Evolutionary conservation across 2,329 filamentous ascomycete genomes (phyloP), one percentile per base, ranked within the genome.

Genomic region (Leptosphaerulina australis): DNA sequence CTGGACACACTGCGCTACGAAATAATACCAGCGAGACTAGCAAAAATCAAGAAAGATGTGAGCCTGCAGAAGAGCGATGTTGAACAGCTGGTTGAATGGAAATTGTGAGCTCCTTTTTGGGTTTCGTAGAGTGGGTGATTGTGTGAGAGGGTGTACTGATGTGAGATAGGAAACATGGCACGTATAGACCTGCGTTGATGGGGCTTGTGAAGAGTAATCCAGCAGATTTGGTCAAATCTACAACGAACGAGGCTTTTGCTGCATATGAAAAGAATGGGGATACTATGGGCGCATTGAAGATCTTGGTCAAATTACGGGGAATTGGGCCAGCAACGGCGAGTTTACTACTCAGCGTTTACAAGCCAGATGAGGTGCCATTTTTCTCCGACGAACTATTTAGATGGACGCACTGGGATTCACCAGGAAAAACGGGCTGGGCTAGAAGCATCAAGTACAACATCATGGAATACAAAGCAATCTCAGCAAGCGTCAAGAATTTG

Each of bases 261-360:
- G 46, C 66, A 4, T 24, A 60, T 7, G 25, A 36, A 4, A 5
- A 38, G 2, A 17, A 30, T 3, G 6, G 20, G 35, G 24, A 44
- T 22, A 10, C 48, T 12, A 25, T 39, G 20, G 34, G 38, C 20
- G 79, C 83, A 3, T 66, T 90, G 5, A 77, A 78, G 3, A 71
- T 74, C 1, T 76, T 92, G 9, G 79, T 78, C 1, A 78, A 78
- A 46, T 76, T 94, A n/a, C 86, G 79, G 56, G 90, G 90, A 25
- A 83, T 95, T 54, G 90, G 90, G 0, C 88, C 90, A 1, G 90
- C 90, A 6, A 93, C 89, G 0, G 89, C 88, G 0, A 90, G 88
- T 1, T 80, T 94, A 24, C 74, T 93, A 1, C 79, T 94, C 2
- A 82, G 86, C 4, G 82, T 88, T 4, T 81, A 85, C 56, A 80